Evolutionary conservation across 2,329 filamentous ascomycete genomes (phyloP), one percentile per base, ranked within the genome.

Genomic region (Pestalotiopsis fici): DNA sequence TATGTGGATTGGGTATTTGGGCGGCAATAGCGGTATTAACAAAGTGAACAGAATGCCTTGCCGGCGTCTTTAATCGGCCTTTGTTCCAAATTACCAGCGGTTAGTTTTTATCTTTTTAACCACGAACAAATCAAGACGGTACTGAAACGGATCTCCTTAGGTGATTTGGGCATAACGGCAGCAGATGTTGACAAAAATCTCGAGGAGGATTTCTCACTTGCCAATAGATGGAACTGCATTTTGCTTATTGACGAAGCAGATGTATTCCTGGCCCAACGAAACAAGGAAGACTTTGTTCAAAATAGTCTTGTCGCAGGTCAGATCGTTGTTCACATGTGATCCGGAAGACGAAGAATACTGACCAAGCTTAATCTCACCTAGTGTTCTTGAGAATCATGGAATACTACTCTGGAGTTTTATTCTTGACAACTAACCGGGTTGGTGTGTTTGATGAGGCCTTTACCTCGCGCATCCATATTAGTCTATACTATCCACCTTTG

Each of bases 371-470:
- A 15, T 2, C 23, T 57, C 3, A 57, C 2, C 7, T 1, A 57
- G 55, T 57, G 47, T 31, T 72, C 56, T 68, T 72, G 12, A 66
- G 69, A 13, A 55, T 54, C 9, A 50, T 64, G 21, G 60, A 67
- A 27, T 82, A 81, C 71, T 82, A 81, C 66, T 72, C 69, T 0
- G 79, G 79, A 0, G 76, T 80, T 35, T 69, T 80, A 1, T 79
- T 77, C 66, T 72, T 82, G 7, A 83, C 80, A 0, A 83, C 80
- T 25, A 69, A 77, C 57, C 66, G 76, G 59, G 55, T 75, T 66
- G 69, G 76, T 62, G 56, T 72, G 66, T 63, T 77, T 70, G 70
- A 77, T 64, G 66, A 77, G 57, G 59, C 69, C 54, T 15, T 76
- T 68, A 66, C 74, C 27, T 70, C 76, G 39, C 67, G 76, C 69